Evolutionary conservation across 2,329 filamentous ascomycete genomes (phyloP).

Genomic region (Colletotrichum sidae): DNA sequence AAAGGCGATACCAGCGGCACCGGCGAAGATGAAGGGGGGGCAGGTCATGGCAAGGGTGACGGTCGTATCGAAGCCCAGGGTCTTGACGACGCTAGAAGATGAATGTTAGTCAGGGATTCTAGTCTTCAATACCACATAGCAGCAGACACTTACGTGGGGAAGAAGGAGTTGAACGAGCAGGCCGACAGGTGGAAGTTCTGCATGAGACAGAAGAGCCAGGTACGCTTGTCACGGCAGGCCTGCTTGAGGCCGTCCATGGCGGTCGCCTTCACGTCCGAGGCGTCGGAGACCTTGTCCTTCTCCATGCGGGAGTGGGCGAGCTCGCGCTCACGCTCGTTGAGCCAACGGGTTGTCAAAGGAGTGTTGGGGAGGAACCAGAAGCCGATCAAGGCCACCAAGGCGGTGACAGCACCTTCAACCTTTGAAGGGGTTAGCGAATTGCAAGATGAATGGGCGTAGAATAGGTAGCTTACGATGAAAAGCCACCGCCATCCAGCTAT

Average conservation of each 20-base stretch:
- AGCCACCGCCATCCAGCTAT: constrained; percentile 74
- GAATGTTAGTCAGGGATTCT: background rate
- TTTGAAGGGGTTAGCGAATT: no score
- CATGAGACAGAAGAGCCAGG: constrained; percentile 66
- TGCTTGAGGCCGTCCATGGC: constrained; percentile 61
- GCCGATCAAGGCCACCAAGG: constrained; percentile 68
- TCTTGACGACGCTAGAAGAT: constrained; percentile 54
- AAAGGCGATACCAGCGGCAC: constrained; percentile 57
- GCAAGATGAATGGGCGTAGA: no score
- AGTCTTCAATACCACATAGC: background rate
- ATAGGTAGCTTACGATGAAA: constrained; percentile 50
- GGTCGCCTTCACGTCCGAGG: constrained; percentile 50
- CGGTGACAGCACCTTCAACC: constrained; percentile 69
- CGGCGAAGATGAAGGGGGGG: constrained; percentile 64
- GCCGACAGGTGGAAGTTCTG: constrained; percentile 67
- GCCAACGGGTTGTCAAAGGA: constrained; percentile 55
- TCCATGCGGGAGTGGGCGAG: constrained; percentile 61
- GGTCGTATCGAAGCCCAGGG: constrained; percentile 60
- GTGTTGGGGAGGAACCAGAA: constrained; percentile 66
- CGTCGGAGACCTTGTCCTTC: constrained; percentile 62
- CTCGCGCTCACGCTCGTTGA: constrained; percentile 58
- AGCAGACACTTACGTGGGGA: constrained; percentile 48
- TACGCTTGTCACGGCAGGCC: constrained; percentile 60
- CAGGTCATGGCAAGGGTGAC: constrained; percentile 64
- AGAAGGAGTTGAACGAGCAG: constrained; percentile 60